Base-by-base conservation (phyloP, 768 basidiomycete species). In the Tylopilus felleus region DNA sequence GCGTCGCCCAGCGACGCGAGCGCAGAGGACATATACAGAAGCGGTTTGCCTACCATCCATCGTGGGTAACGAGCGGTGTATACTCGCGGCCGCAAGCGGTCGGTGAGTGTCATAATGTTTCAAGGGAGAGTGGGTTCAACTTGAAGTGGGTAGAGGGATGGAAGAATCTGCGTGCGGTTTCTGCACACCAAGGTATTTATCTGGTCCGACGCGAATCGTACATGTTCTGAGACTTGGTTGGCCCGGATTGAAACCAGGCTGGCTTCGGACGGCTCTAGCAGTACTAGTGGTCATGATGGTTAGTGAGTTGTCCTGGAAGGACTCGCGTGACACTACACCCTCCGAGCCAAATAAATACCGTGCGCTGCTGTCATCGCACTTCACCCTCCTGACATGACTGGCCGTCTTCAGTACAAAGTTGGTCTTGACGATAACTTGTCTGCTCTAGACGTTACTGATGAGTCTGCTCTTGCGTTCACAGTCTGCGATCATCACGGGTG, bases 401-500 rank as follows among this genome's bases (percentile, higher is more conserved):
- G 83, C 52, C 84, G 87, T 64, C 80, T 90, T 63, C 77, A 81
- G 65, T 64, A 87, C 74, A 88, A 82, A 74, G 88, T 81, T 54
- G 54, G 68, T 58, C 29, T 29, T 21, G 31, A 42, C 8, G n/a
- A 49, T 38, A 5, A 14, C 22, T 36, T 29, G 25, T 25, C 29
- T n/a, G 28, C 27, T 12, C 8, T 17, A 33, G 35, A 52, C 10
- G 14, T 27, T 12, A 40, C 57, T 71, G n/a, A 69, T 38, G n/a
- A n/a, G 48, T 60, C 21, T 19, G n/a, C 17, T 25, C 38, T 19
- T 19, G n/a, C 16, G 8, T 25, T 39, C 44, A 21, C 61, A 89
- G 83, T 84, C 82, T 52, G 88, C 88, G 40, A 75, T 96, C 60
- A 76, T 96, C 70, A 96, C 93, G 25, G 93, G 93, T 54, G 93